Evolutionary conservation across 1,139 yeast genomes (phyloP).

Genomic region (Eremothecium sinecaudum): DNA sequence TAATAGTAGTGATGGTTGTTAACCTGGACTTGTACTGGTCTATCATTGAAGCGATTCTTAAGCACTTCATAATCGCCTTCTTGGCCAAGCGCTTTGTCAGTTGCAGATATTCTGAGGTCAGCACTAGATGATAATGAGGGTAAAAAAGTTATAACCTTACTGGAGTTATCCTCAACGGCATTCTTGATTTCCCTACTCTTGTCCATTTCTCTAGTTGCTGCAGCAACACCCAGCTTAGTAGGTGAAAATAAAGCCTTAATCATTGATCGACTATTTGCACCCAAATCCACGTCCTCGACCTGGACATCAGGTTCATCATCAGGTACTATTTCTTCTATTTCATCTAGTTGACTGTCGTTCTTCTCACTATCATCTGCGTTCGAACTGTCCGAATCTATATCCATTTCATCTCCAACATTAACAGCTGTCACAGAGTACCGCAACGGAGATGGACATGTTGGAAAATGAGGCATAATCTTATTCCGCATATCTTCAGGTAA

Average conservation of each 20-base stretch:
- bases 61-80: slow-evolving; percentile 8
- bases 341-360: not conserved
- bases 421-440: slow-evolving; percentile 14
- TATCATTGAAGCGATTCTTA: slow-evolving; percentile 10
- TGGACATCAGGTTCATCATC: slow-evolving; percentile 4
- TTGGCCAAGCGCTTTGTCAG: not conserved
- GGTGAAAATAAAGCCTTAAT: slow-evolving; percentile 21
- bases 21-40: slow-evolving; percentile 24
- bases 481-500: slow-evolving; percentile 6
- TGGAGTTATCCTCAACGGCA: not conserved
- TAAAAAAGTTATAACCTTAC: too few species aligned
- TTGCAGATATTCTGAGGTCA: not conserved
- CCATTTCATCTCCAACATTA: slow-evolving; percentile 16
- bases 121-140: not conserved
- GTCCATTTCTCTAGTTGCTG: slow-evolving; percentile 17
- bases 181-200: not conserved
- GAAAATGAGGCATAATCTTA: slow-evolving; percentile 16
- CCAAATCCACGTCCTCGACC: slow-evolving; percentile 2
- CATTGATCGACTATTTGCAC: slow-evolving; percentile 10
- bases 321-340: slow-evolving; percentile 3
- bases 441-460: slow-evolving; percentile 21
- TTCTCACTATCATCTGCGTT: not conserved
- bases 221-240: slow-evolving; percentile 22
- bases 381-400: slow-evolving; percentile 14
- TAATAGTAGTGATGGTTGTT: slow-evolving; percentile 24